A percentile compares a stretch with the other conserved stretches of the same genome.
Evolutionary conservation across 768 basidiomycete species (phyloP).

Genomic region (Kwoniella dendrophila): DNA sequence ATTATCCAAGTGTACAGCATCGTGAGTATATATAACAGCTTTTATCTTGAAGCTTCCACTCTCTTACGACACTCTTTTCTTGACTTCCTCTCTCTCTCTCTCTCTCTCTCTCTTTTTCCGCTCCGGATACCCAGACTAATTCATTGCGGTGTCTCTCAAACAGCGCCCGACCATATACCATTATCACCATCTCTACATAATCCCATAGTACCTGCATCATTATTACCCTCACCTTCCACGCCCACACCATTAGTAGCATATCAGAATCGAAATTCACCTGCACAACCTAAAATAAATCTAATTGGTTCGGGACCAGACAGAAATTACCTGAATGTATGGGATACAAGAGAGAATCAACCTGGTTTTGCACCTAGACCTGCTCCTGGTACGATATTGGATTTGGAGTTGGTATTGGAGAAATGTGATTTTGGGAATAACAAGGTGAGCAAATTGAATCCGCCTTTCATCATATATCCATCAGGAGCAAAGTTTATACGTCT

Average conservation of each 20-base stretch:
- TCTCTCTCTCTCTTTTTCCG: background rate
- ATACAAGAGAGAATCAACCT: slow-evolving; percentile 47
- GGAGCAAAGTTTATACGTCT: too few relatives aligned
- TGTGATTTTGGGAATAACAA: slow-evolving; percentile 79
- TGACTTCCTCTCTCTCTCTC: background rate
- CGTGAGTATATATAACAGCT: slow-evolving; percentile 61
- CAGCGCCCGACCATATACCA: slow-evolving; percentile 51
- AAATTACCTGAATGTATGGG: slow-evolving; percentile 66
- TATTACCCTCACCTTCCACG: slow-evolving; percentile 30
- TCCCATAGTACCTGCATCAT: slow-evolving; percentile 51
- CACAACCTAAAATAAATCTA: slow-evolving; percentile 61
- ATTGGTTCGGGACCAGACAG: slow-evolving; percentile 76
- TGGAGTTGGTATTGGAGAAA: slow-evolving; percentile 87
- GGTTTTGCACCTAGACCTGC: slow-evolving; percentile 87
- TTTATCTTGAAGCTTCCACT: background rate
- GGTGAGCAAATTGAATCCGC: too few relatives aligned
- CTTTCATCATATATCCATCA: too few relatives aligned
- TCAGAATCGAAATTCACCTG: slow-evolving; percentile 38
- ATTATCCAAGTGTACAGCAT: slow-evolving; percentile 80
- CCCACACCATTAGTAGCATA: slow-evolving; percentile 43
- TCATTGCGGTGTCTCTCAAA: background rate
- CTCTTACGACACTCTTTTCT: background rate
- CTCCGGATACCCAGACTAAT: too few relatives aligned
- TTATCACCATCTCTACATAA: slow-evolving; percentile 46
- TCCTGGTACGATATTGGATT: slow-evolving; percentile 79